phyloP scores from a whole-genome alignment of 305 asterid genomes.

The Rubia tinctorum region DNA sequence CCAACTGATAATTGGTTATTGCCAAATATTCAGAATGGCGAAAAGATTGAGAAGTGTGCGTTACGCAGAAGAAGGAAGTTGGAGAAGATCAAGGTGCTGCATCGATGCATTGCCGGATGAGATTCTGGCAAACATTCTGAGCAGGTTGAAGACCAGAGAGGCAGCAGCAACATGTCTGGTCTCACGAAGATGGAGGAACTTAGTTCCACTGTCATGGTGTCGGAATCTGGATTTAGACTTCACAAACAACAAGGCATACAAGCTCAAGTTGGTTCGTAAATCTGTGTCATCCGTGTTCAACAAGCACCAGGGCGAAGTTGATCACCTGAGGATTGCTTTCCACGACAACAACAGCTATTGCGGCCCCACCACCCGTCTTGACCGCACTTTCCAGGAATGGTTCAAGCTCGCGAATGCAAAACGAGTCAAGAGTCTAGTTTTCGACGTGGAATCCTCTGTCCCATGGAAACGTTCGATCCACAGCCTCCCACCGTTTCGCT shows the following conservation, averaged over 20 bases:
- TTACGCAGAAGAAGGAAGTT: too few relatives aligned
- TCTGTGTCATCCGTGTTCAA: too few relatives aligned
- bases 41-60: too few relatives aligned
- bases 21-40: too few relatives aligned
- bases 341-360: background rate
- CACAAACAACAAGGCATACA: background rate
- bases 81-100: background rate
- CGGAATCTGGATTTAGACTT: background rate
- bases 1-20: too few relatives aligned
- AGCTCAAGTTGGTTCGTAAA: too few relatives aligned
- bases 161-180: background rate
- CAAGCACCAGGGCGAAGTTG: background rate
- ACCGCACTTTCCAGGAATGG: background rate
- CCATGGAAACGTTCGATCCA: too few relatives aligned
- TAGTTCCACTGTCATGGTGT: background rate
- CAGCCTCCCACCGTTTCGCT: too few relatives aligned
- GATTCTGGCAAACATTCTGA: background rate
- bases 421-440: background rate
- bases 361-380: too few relatives aligned
- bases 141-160: background rate
- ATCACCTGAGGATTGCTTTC: background rate
- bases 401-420: background rate
- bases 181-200: background rate
- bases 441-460: background rate
- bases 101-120: background rate